Base-by-base conservation (phyloP, 2,329 filamentous ascomycete genomes). In the Aspergillus intermedius region DNA sequence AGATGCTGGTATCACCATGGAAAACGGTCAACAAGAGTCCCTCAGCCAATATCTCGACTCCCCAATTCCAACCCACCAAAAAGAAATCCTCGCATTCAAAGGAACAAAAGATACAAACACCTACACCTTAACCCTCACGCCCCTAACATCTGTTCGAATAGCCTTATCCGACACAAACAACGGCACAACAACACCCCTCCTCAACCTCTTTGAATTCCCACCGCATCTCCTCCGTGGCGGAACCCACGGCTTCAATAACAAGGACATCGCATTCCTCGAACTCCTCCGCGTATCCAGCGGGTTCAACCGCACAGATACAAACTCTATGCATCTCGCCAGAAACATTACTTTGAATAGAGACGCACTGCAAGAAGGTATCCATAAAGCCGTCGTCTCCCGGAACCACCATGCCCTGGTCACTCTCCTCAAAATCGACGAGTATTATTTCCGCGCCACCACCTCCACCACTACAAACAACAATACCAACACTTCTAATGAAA, bases 371-470 rank as follows among this genome's bases (percentile, higher is more conserved):
- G 51, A 66, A 23, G 72, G 73, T 7, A 66, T 75, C 43, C 59
- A 61, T 22, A 63, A 59, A 3, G 72, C 73, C 8, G 64, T 75
- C 8, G 25, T 57, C 6, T 57, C 64, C 5, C 49, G 59, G 9
- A 67, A 74, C 30, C 25, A 49, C 2, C 46, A 50, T 4, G 67
- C 66, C 0, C 58, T 74, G 4, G 47, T 56, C 5, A 58, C 57
- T 10, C 59, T 75, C 5, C 60, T 74, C 15, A 70, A 70, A 45
- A 54, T 73, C 5, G 68, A 70, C 45, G 64, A 69, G 49, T 64
- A 58, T 37, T 47, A 17, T 52, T 56, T 44, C 61, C 62, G 40
- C 45, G 47, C 40, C 42, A 53, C 10, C 35, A 51, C 10, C 42
- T 48, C 46, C 37, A 6, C 17, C 17, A 19, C 17, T 19, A 19